Conservation (phyloP, 2,329 filamentous ascomycete species). For the Botryotinia globosa region DNA sequence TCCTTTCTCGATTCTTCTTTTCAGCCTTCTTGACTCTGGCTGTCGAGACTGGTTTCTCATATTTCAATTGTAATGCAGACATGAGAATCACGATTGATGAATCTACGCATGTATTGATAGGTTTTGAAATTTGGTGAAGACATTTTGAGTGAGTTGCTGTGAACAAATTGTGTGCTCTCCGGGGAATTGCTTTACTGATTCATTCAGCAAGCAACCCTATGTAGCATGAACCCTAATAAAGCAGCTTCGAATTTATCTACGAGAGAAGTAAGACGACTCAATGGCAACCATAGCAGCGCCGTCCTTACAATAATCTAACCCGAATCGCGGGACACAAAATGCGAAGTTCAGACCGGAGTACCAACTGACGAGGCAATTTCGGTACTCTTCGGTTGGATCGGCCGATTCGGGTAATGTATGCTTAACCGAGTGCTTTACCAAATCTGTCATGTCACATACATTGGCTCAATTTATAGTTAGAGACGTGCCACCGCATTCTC, state of each 20-base stretch:
- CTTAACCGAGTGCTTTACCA: not conserved
- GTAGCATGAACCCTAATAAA: not conserved
- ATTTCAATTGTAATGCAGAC: slow-evolving; percentile 14
- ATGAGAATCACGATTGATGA: slow-evolving; percentile 18
- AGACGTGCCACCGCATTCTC: not conserved
- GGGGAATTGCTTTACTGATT: not conserved
- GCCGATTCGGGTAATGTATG: not conserved
- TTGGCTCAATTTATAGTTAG: not conserved
- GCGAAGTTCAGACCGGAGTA: not conserved
- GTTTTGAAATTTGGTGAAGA: not conserved
- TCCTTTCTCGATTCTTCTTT: slow-evolving; percentile 6
- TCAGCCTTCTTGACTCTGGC: not conserved
- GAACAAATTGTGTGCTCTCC: not conserved
- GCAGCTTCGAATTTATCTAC: not conserved
- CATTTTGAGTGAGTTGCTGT: not conserved
- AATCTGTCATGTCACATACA: not conserved
- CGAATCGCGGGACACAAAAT: not conserved
- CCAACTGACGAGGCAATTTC: not conserved
- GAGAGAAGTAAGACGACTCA: not conserved
- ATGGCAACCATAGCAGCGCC: no score
- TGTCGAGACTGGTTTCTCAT: not conserved
- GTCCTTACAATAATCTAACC: not conserved
- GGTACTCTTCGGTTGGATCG: not conserved
- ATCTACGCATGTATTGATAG: not conserved
- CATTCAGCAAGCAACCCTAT: not conserved